Conservation (phyloP, 176 grass and related monocot species). For the Chloris gayana region DNA sequence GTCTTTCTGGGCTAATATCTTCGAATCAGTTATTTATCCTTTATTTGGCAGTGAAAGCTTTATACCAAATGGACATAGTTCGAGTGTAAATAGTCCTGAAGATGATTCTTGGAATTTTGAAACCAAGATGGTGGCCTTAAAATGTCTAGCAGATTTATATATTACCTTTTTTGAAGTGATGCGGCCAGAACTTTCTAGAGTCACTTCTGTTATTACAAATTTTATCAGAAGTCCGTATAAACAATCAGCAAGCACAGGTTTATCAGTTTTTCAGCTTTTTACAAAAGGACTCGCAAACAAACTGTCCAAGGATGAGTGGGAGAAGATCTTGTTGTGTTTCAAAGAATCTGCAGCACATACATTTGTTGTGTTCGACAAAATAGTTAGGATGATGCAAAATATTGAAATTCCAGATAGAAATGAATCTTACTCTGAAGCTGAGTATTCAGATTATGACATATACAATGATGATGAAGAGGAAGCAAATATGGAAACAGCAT, state of each 20-base stretch:
- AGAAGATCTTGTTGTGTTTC: conserved; percentile 63
- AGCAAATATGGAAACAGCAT: conserved; percentile 78
- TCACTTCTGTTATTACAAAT: conserved; percentile 63
- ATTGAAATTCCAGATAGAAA: conserved; percentile 88
- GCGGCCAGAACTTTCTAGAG: conserved; percentile 62
- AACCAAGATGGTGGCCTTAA: conserved; percentile 70
- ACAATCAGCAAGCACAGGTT: conserved; percentile 69
- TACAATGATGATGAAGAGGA: conserved; percentile 83
- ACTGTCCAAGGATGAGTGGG: conserved; percentile 78
- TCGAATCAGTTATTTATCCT: conserved; percentile 84
- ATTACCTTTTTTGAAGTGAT: conserved; percentile 81
- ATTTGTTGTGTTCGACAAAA: conserved; percentile 66
- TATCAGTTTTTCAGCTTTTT: conserved; percentile 75
- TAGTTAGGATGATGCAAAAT: conserved; percentile 82
- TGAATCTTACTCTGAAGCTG: conserved; percentile 71
- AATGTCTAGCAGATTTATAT: conserved; percentile 80
- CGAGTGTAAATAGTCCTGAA: conserved; percentile 47
- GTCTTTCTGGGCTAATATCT: conserved; percentile 81
- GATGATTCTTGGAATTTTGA: conserved; percentile 71
- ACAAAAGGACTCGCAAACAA: conserved; percentile 68
- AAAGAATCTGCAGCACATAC: conserved; percentile 71
- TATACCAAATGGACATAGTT: conserved; percentile 47
- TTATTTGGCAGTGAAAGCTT: conserved; percentile 61
- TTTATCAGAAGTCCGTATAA: conserved; percentile 86
- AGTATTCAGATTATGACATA: conserved; percentile 81